Percentiles rank a stretch among this genome's conserved stretches.
These are phyloP conservation scores for Paecilomyces sp. DNA, from an alignment of 2,329 filamentous ascomycete species.

Conservation along the genomic window DNA sequence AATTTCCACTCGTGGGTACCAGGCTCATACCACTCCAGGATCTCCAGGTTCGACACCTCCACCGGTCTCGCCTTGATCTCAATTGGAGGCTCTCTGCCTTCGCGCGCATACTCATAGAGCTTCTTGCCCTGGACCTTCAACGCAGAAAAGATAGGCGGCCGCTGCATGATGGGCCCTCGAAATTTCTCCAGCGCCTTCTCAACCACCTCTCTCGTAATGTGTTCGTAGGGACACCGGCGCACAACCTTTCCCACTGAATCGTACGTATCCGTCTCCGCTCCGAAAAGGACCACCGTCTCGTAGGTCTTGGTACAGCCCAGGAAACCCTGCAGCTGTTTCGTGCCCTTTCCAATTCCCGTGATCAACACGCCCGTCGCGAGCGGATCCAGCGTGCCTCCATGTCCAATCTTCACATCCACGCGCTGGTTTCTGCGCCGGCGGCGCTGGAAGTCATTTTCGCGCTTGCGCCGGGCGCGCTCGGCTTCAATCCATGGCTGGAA, in stretches of 20 bases:
- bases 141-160: conserved; percentile 87
- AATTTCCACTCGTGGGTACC: conserved; percentile 72
- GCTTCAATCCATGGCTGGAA: conserved; percentile 71
- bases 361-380: conserved; percentile 90
- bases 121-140: conserved; percentile 90
- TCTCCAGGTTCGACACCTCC: conserved; percentile 66
- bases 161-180: conserved; percentile 77
- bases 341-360: conserved; percentile 77
- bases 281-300: conserved; percentile 82
- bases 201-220: conserved; percentile 72
- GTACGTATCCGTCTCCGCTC: conserved; percentile 87
- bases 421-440: conserved; percentile 55
- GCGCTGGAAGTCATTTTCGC: conserved; percentile 54
- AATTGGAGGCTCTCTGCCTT: conserved; percentile 76
- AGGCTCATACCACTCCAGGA: conserved; percentile 77
- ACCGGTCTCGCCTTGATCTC: conserved; percentile 78
- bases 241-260: conserved; percentile 81
- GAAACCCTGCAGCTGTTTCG: conserved; percentile 73
- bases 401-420: conserved; percentile 81
- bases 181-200: conserved; percentile 70
- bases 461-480: conserved; percentile 50
- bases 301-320: conserved; percentile 88
- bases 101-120: conserved; percentile 90
- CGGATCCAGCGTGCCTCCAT: conserved; percentile 92
- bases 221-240: conserved; percentile 64